Evolutionary conservation across 2,329 filamentous ascomycete genomes (phyloP), one percentile per base, ranked within the genome.

Genomic region (Colletotrichum trifolii): DNA sequence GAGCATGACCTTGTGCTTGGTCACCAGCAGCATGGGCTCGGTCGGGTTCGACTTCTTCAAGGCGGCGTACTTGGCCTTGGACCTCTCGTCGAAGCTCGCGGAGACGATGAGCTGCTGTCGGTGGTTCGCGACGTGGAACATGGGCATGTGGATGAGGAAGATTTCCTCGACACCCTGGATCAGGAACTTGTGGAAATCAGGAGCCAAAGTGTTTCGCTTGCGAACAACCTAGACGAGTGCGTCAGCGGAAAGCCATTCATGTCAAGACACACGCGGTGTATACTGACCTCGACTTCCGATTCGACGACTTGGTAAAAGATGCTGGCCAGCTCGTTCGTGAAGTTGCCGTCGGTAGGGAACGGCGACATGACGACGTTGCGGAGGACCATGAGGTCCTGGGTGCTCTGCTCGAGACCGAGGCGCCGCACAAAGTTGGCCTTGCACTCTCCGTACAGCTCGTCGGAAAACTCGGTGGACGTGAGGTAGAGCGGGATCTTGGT

Each of bases 291-390:
- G 0, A 42, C 55, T 53, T 80, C 77, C 0, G 72, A 58, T 3
- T 66, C 63, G 9, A 78, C 75, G 1, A 73, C 69, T 0, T 74
- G 42, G 46, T 73, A 71, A 35, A 82, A 74, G 15, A 73, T 72
- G 0, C 62, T 47, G 8, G 77, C 78, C 8, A 83, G 57, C 2
- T 75, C 72, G 11, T 71, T 71, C 42, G 81, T 75, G 65, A 83
- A 82, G 46, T 77, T 74, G 1, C 71, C 71, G 13, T 78, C 75
- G 2, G 78, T 78, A 0, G 79, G 77, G 48, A 78, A 82, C 1
- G 80, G 79, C 6, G 77, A 80, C 81, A 84, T 84, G 39, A 82
- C 78, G 0, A 83, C 82, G 34, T 83, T 84, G 8, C 80, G 74
- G 8, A 84, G 54, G 1, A 83, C 81, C 66, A 82, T 78, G 2